These are phyloP conservation scores for Tuber brumale DNA, from an alignment of 495 filamentous ascomycete genomes.

Conservation along the genomic window DNA sequence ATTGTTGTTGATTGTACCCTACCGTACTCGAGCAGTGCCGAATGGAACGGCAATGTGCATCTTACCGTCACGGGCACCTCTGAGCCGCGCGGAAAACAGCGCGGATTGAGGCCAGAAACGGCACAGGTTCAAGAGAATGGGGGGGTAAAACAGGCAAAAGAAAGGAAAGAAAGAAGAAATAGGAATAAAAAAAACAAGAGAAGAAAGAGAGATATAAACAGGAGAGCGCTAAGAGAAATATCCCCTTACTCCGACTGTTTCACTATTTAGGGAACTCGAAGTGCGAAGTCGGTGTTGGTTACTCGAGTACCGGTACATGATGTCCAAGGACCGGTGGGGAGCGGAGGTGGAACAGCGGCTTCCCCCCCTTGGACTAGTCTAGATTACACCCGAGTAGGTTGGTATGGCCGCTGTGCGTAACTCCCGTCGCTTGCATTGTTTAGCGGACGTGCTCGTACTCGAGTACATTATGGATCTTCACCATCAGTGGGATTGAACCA, in stretches of 20 bases:
- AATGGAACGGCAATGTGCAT: slow-evolving; percentile 31
- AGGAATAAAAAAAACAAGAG: slow-evolving; percentile 26
- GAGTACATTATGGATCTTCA: background rate
- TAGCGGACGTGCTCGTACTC: background rate
- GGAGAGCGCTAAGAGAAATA: background rate
- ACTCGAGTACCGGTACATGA: background rate
- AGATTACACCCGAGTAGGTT: background rate
- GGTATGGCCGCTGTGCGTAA: background rate
- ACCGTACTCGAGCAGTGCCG: background rate
- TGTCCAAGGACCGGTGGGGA: background rate
- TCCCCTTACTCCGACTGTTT: background rate
- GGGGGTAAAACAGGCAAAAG: slow-evolving; percentile 12
- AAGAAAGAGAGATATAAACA: slow-evolving; percentile 17
- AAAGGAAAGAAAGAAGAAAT: slow-evolving; percentile 20
- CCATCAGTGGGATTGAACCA: background rate
- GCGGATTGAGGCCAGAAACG: slow-evolving; percentile 33
- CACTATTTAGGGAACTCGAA: background rate
- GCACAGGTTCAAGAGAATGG: slow-evolving; percentile 14
- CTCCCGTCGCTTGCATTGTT: background rate
- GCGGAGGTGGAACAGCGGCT: background rate
- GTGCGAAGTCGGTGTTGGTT: background rate
- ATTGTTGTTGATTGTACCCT: background rate
- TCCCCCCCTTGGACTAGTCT: background rate
- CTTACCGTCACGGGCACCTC: slow-evolving; percentile 23
- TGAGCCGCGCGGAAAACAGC: slow-evolving; percentile 31